These are phyloP conservation scores for Aspergillus cejpii DNA, from an alignment of 2,329 filamentous ascomycete genomes.

Conservation along the genomic window DNA sequence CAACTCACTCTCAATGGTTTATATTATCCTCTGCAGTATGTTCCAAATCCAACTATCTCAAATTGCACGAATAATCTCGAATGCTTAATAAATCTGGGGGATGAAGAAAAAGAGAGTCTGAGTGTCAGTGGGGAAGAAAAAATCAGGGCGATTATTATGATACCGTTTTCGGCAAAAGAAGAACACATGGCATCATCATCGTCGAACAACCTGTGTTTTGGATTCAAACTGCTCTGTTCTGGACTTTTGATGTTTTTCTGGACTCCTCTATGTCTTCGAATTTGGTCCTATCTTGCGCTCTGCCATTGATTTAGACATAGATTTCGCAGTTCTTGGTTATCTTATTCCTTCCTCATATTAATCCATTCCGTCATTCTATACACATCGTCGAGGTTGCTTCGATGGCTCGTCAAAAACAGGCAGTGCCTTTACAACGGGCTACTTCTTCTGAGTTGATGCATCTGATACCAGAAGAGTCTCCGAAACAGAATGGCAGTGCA, in stretches of 20 bases:
- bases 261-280: constrained; percentile 2
- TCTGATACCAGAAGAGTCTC: constrained; percentile 27
- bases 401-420: constrained; percentile 69
- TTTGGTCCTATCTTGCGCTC: neutral
- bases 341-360: neutral
- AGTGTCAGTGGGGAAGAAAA: neutral
- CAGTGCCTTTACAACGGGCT: constrained; percentile 57
- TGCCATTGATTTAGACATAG: neutral
- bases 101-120: neutral
- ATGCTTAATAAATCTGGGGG: no score
- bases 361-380: neutral
- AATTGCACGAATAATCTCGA: no score
- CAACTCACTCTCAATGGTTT: neutral
- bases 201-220: neutral
- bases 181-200: constrained; percentile 34
- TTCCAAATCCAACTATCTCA: neutral
- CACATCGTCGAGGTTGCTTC: neutral
- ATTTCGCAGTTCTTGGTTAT: neutral
- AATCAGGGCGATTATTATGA: constrained; percentile 11
- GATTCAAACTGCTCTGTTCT: constrained; percentile 2
- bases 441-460: constrained; percentile 60
- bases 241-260: constrained; percentile 4
- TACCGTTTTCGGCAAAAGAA: constrained; percentile 3
- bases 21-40: neutral
- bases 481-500: constrained; percentile 29